Base-by-base conservation (phyloP, 257 asterid species). In the Solanum habrochaites region DNA sequence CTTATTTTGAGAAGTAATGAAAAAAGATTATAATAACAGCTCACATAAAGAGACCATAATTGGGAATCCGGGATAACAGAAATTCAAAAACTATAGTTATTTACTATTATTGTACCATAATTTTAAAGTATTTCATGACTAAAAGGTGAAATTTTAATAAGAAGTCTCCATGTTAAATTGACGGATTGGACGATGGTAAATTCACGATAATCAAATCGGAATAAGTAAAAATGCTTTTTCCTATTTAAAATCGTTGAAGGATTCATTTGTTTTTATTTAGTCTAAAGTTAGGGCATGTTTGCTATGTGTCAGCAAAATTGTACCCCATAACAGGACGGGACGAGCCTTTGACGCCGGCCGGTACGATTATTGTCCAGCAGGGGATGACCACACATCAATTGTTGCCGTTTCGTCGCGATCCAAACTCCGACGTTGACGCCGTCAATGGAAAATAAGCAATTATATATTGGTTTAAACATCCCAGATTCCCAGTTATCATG, bases 281-380 rank as follows among this genome's bases (percentile, higher is more conserved):
- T 2, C 27, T 2, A 60, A 60, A 62, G 12, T 62, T 58, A 10
- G 14, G 13, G 31, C 29, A 43, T 25, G 62, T n/a, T n/a, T 23
- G 43, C 18, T 27, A 43, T 16, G 14, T 47, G 29, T 16, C 84
- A 25, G 35, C 18, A 6, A 16, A 23, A 80, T n/a, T 47, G 40
- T n/a, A 80, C n/a, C n/a, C 43, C 29, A 29, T 80, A 66, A 47
- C 42, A 18, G n/a, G 93, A 84, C 56, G 42, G 74, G 96, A 94
- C 82, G 93, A 94, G 87, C 98, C 98, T 2, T 86, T 95, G 2
- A 90, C 97, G 5, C 98, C 98, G 16, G 91, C 94, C 43, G 98
- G 98, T 58, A n/a, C 93, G 98, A 32, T 90, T 94, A 83, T 90
- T 94, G 42, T 91, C 78, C 95, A 91, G 86, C 94, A 94, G 23